phyloP scores from a whole-genome alignment of 2,329 filamentous ascomycete species.

The Fusarium subtropicale region DNA sequence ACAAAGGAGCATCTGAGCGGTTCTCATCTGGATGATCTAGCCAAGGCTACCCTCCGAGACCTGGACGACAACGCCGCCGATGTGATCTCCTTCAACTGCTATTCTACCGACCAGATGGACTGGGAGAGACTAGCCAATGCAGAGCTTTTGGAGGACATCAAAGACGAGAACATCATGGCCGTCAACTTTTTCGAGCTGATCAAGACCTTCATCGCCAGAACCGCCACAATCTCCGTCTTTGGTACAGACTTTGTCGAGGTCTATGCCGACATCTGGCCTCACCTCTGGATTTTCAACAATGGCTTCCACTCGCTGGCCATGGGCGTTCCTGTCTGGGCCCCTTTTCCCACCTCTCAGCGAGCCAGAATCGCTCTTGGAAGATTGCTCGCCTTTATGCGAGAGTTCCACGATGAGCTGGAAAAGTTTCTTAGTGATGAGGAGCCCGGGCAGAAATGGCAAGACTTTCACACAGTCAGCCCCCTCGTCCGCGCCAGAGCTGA shows the following conservation, averaged over 20 bases:
- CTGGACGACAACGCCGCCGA: conserved; percentile 51
- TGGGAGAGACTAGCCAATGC: conserved; percentile 54
- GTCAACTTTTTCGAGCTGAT: conserved; percentile 51
- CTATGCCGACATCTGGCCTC: conserved; percentile 54
- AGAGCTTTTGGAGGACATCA: conserved; percentile 46
- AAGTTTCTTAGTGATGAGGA: conserved; percentile 50
- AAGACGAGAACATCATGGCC: conserved; percentile 47
- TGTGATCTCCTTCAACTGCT: conserved; percentile 54
- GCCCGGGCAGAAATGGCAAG: conserved; percentile 51
- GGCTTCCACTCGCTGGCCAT: conserved; percentile 50
- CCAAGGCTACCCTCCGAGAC: conserved; percentile 29
- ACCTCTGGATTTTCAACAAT: conserved; percentile 55
- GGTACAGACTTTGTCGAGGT: conserved; percentile 58
- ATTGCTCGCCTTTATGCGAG: conserved; percentile 48
- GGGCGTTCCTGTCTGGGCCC: conserved; percentile 50
- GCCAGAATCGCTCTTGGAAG: conserved; percentile 48
- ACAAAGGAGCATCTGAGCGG: conserved; percentile 47
- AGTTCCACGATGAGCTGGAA: conserved; percentile 54
- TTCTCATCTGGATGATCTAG: conserved; percentile 42
- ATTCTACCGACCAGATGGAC: conserved; percentile 53
- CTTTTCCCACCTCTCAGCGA: conserved; percentile 50
- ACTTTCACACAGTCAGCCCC: conserved; percentile 52
- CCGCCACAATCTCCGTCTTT: conserved; percentile 52
- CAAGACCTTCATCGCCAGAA: conserved; percentile 53
- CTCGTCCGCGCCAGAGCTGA: conserved; percentile 50